These are phyloP conservation scores for Taxawa tesnikishii DNA, from an alignment of 2,329 filamentous ascomycete species.

Conservation along the genomic window DNA sequence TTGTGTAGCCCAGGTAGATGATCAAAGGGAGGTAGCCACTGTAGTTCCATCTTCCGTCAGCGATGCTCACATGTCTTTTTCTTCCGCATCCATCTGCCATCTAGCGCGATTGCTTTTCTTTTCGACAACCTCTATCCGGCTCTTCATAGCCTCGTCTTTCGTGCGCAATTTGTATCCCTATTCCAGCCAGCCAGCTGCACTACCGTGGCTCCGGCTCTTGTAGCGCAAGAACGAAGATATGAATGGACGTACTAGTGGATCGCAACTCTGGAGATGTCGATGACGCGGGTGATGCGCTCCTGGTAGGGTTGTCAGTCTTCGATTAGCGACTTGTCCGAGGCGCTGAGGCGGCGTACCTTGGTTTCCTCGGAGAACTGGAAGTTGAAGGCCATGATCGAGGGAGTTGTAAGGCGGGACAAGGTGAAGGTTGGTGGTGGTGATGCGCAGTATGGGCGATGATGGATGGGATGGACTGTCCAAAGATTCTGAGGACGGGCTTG, in stretches of 20 bases:
- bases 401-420: neutral
- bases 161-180: constrained; percentile 28
- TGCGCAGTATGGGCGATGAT: too few species aligned
- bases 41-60: constrained; percentile 4
- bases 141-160: neutral
- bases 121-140: too few species aligned
- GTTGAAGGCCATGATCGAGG: constrained; percentile 16
- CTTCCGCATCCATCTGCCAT: too few species aligned
- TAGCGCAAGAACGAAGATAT: constrained; percentile 2
- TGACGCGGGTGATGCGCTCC: constrained; percentile 96
- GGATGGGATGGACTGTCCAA: too few species aligned
- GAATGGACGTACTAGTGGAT: constrained; percentile 82
- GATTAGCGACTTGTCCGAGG: constrained; percentile 14
- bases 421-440: too few species aligned
- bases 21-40: constrained; percentile 95
- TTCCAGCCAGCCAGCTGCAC: too few species aligned
- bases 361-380: constrained; percentile 85
- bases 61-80: too few species aligned
- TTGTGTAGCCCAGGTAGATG: constrained; percentile 92
- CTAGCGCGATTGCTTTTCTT: too few species aligned
- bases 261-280: constrained; percentile 84
- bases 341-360: constrained; percentile 50
- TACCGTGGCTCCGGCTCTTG: too few species aligned
- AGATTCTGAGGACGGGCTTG: too few species aligned
- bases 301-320: too few species aligned